These are phyloP conservation scores for Claviceps arundinis DNA, from an alignment of 2,329 filamentous ascomycete genomes.

Conservation along the genomic window DNA sequence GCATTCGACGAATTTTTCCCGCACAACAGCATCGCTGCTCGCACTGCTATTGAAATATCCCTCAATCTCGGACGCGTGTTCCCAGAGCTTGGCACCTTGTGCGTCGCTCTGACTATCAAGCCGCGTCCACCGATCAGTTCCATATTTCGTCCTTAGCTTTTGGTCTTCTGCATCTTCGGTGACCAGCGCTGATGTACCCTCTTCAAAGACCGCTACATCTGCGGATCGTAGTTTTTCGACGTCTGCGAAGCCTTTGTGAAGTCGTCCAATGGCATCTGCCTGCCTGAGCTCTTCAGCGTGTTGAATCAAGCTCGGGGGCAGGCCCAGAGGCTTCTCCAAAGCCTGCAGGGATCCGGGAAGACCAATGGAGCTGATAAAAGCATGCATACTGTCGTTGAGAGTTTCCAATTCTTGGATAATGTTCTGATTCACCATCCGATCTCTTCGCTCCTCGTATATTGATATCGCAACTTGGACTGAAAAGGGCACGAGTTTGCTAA, in stretches of 20 bases:
- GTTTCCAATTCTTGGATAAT: constrained; percentile 76
- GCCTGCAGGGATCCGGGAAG: constrained; percentile 88
- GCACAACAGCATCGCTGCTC: constrained; percentile 47
- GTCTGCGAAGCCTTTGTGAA: constrained; percentile 72
- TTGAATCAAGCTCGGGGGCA: constrained; percentile 73
- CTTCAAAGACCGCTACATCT: constrained; percentile 66
- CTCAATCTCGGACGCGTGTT: constrained; percentile 64
- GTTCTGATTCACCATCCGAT: constrained; percentile 78
- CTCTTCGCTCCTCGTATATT: constrained; percentile 84
- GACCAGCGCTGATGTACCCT: constrained; percentile 65
- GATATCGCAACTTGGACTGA: constrained; percentile 90
- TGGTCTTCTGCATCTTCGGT: constrained; percentile 79
- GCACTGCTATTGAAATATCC: constrained; percentile 63
- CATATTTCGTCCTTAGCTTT: constrained; percentile 60
- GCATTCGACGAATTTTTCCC: constrained; percentile 64
- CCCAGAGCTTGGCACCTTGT: constrained; percentile 55
- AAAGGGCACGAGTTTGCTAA: constrained; percentile 86
- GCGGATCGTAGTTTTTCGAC: constrained; percentile 79
- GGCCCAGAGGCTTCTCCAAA: constrained; percentile 80
- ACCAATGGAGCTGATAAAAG: constrained; percentile 67
- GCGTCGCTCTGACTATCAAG: constrained; percentile 56
- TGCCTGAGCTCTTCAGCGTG: constrained; percentile 92
- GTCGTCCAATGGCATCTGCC: constrained; percentile 66
- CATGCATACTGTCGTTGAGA: constrained; percentile 67
- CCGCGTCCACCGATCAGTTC: constrained; percentile 74